Evolutionary conservation across 2,329 filamentous ascomycete species (phyloP).

Genomic region (Pyricularia grisea): DNA sequence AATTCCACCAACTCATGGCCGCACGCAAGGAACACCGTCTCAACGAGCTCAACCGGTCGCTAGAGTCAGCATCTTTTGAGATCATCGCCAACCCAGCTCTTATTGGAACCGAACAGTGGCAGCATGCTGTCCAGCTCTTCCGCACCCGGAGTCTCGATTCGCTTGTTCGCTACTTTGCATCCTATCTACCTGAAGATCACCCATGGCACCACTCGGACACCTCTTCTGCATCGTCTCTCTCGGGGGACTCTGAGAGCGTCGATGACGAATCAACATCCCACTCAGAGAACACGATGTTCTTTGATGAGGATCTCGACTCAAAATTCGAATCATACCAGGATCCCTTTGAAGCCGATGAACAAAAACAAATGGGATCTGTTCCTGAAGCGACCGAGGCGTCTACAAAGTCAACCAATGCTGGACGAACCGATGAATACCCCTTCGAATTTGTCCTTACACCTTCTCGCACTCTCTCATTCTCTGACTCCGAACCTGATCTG

Average conservation of each 20-base stretch:
- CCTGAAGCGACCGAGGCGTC: constrained; percentile 41
- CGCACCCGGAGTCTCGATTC: constrained; percentile 50
- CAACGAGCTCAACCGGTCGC: constrained; percentile 42
- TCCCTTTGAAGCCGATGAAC: constrained; percentile 26
- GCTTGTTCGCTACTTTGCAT: constrained; percentile 49
- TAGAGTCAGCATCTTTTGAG: constrained; percentile 49
- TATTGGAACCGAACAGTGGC: constrained; percentile 50
- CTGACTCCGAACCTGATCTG: constrained; percentile 36
- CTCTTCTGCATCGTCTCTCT: constrained; percentile 15
- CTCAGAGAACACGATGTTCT: constrained; percentile 20
- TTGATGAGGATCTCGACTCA: constrained; percentile 30
- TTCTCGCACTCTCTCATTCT: constrained; percentile 41
- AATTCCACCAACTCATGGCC: constrained; percentile 45
- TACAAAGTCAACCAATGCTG: constrained; percentile 31
- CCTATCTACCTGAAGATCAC: constrained; percentile 44
- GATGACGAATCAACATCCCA: constrained; percentile 22
- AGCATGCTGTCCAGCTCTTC: constrained; percentile 48
- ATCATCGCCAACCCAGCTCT: constrained; percentile 51
- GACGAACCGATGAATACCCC: constrained; percentile 23
- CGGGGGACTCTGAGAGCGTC: constrained; percentile 26
- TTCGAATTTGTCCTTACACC: constrained; percentile 27
- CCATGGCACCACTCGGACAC: constrained; percentile 26
- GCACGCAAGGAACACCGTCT: constrained; percentile 44
- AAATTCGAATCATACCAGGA: constrained; percentile 20
- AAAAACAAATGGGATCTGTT: constrained; percentile 22